phyloP scores from a whole-genome alignment of 1,139 yeast genomes.

The Nadsonia starkeyi-henricii region DNA sequence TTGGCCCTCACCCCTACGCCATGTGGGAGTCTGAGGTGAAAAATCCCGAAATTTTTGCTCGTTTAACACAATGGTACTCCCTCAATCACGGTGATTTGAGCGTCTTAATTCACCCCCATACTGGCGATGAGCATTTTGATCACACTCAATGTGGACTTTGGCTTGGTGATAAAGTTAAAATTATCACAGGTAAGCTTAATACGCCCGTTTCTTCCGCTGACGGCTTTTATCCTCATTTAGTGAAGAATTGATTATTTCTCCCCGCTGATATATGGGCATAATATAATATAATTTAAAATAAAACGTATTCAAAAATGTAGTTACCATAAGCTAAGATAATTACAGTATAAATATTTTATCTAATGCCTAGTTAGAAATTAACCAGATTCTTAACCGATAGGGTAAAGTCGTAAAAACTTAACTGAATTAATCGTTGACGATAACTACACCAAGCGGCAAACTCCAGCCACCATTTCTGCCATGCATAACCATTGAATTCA shows the following conservation, averaged over 20 bases:
- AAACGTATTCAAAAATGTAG: no score
- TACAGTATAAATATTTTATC: no score
- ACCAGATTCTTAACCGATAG: slow-evolving; percentile 21
- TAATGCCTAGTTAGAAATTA: neutral
- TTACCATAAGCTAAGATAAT: no score
- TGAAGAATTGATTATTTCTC: no score
- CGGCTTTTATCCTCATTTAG: no score
- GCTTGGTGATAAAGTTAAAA: slow-evolving; percentile 35
- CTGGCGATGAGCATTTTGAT: slow-evolving; percentile 29
- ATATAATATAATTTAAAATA: no score
- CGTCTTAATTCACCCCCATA: slow-evolving; percentile 41
- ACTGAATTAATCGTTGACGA: slow-evolving; percentile 38
- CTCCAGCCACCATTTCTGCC: slow-evolving; percentile 12
- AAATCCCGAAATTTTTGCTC: slow-evolving; percentile 22
- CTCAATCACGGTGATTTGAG: slow-evolving; percentile 35
- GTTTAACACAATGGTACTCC: slow-evolving; percentile 21
- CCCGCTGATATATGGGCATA: no score
- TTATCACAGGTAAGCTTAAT: no score
- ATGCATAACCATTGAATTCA: slow-evolving; percentile 23
- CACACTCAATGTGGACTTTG: slow-evolving; percentile 42
- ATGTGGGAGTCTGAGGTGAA: slow-evolving; percentile 30
- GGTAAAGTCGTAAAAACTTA: slow-evolving; percentile 40
- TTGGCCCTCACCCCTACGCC: slow-evolving; percentile 44
- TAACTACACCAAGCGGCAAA: slow-evolving; percentile 34
- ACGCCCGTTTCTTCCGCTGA: no score